phyloP scores from a whole-genome alignment of 495 filamentous ascomycete species.

The Penicillium bovifimosum region DNA sequence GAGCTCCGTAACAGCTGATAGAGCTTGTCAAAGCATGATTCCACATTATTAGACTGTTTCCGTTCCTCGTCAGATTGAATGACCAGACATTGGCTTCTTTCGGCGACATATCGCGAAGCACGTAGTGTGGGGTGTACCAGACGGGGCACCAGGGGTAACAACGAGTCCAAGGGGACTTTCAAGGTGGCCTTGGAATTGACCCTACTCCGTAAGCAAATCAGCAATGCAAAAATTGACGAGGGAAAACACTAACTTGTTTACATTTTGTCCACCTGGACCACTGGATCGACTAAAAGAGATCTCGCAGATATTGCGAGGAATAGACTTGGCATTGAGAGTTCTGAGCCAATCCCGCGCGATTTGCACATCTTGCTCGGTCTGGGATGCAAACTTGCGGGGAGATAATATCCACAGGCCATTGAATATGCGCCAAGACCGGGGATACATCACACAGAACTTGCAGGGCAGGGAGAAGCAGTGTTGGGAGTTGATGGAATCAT shows the following conservation, averaged over 20 bases:
- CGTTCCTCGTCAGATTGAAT: conserved; percentile 65
- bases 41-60: conserved; percentile 59
- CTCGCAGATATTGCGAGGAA: conserved; percentile 61
- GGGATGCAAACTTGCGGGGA: conserved; percentile 11
- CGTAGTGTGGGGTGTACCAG: conserved; percentile 60
- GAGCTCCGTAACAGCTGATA: conserved; percentile 50
- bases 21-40: conserved; percentile 59
- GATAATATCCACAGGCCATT: not conserved
- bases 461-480: not conserved
- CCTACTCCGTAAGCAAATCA: conserved; percentile 40
- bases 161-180: conserved; percentile 51
- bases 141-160: conserved; percentile 60
- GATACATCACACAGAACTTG: not conserved
- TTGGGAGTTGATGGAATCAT: conserved; percentile 12
- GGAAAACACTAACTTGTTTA: conserved; percentile 73
- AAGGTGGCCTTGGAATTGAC: conserved; percentile 90
- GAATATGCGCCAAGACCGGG: not conserved
- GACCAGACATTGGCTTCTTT: conserved; percentile 55
- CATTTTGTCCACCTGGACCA: conserved; percentile 91
- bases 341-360: conserved; percentile 73
- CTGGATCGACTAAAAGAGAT: conserved; percentile 79
- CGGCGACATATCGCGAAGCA: conserved; percentile 63
- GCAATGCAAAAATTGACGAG: conserved; percentile 8
- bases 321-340: conserved; percentile 52
- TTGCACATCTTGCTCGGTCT: conserved; percentile 52